Percentiles rank a stretch among this genome's conserved stretches.
Conservation (phyloP, 2,329 filamentous ascomycete genomes). For the Exophiala lecanii-corni region DNA sequence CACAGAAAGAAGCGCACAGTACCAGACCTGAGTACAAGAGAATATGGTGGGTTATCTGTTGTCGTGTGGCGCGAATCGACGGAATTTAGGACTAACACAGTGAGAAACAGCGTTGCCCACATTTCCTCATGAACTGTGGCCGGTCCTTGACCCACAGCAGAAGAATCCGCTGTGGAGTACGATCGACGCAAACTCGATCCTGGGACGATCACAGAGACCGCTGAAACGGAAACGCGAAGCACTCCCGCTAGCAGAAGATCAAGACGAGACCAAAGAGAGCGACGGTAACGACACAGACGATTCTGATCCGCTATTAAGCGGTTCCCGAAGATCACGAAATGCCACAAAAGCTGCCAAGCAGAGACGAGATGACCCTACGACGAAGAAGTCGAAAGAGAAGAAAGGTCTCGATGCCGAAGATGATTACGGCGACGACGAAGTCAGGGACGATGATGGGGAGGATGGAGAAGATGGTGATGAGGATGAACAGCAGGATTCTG, state of each 20-base stretch:
- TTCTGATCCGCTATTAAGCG: slow-evolving; percentile 14
- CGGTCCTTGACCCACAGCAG: slow-evolving; percentile 47
- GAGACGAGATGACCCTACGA: slow-evolving; percentile 11
- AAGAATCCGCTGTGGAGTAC: slow-evolving; percentile 33
- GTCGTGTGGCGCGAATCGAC: no score
- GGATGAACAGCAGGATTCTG: slow-evolving; percentile 53
- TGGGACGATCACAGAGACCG: slow-evolving; percentile 25
- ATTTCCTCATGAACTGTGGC: slow-evolving; percentile 57
- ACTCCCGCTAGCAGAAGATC: slow-evolving; percentile 15
- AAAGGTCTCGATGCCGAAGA: slow-evolving; percentile 32
- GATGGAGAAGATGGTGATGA: slow-evolving; percentile 46
- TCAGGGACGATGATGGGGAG: slow-evolving; percentile 37
- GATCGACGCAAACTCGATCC: slow-evolving; percentile 21
- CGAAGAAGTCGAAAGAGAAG: slow-evolving; percentile 29
- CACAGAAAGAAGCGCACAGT: slow-evolving; percentile 52
- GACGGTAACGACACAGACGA: slow-evolving; percentile 31
- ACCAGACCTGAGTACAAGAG: slow-evolving; percentile 50
- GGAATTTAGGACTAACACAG: no score
- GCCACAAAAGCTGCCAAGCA: slow-evolving; percentile 10
- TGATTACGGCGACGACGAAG: slow-evolving; percentile 34
- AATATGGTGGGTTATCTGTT: slow-evolving; percentile 46
- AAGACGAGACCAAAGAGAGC: slow-evolving; percentile 37
- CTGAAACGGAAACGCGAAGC: slow-evolving; percentile 29
- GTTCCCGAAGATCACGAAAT: slow-evolving; percentile 11
- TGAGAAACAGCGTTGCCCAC: no score